Base-by-base conservation (phyloP, 495 filamentous ascomycete genomes). In the Penicillium crystallinum region DNA sequence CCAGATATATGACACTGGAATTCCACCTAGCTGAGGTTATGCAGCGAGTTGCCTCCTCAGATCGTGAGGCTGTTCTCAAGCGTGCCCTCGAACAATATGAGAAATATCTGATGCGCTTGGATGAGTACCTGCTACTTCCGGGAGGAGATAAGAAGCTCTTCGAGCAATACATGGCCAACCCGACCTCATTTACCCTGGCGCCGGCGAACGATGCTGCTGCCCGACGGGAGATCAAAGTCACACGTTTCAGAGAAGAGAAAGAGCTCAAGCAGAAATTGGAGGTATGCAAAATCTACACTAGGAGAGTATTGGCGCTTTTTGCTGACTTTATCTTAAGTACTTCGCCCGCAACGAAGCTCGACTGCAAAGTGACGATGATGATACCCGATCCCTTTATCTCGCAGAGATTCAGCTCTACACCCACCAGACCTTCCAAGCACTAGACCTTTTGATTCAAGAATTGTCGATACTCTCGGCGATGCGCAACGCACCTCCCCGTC, bases 371-470 rank as follows among this genome's bases (percentile, higher is more conserved):
- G 88, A 97, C 62, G 92, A 97, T 29, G 83, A 87, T 41, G 82
- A 84, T 31, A 77, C 89, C 34, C 87, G 95, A 31, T 74, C 84
- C 34, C 76, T 96, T 6, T 85, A 95, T 57, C 76, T 93, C 7
- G 82, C 89, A 3, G 82, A 88, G 44, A 69, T 95, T 12, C 72
- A 81, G 17, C 81, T 91, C 39, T 81, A 77, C 58, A 81, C 80
- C 6, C 90, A 97, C 65, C 84, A 87, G 63, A 76, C 89, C 11
- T 96, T 97, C 61, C 87, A 92, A 65, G 76, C 84, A 0, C 78
- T 97, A 15, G 95, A 97, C 63, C 77, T 88, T 11, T 78, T 97
- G 29, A 83, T 84, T 19, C 86, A 88, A 56, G 93, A 98, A 68
- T 69, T 89, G 21, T 81, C 91, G 15, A 86, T 98, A 56, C 77